Evolutionary conservation across 1,139 yeast genomes (phyloP), one percentile per base, ranked within the genome.

Genomic region (Lodderomyces jiufengensis): DNA sequence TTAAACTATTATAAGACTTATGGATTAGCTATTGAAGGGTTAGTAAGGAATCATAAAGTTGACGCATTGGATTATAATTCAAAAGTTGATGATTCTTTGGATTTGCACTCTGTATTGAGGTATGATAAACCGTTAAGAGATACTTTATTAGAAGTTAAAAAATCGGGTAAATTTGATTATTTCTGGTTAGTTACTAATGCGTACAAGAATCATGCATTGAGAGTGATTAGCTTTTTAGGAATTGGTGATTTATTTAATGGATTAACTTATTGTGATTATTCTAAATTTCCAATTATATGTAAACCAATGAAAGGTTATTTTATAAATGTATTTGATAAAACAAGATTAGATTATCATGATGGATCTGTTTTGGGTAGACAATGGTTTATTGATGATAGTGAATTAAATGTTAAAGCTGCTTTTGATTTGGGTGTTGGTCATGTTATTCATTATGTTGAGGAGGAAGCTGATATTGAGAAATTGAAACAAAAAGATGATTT

Each of bases 111-210:
- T 31, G 84, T 87, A 8, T 67, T 92, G 39, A 57, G 66, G 32
- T 94, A 88, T 33, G 78, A 81, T 49, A 56, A 56, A 10, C 53
- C 59, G 22, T 62, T 83, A 42, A 66, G 92, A 40, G 59, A 69
- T 14, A 59, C 76, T 68, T 59, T 84, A 32, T 40, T 70, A 4
- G 50, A 61, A 4, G 49, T 83, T 44, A 77, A 66, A 45, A 46
- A 62, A 9, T 41, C 59, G 12, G 71, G 39, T 4, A 42, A 59
- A 29, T 61, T 59, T 46, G 74, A 68, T 46, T 49, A 52, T 39
- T 63, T 70, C 41, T 92, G 98, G 98, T 70, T 92, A 32, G 83
- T 88, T 50, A 92, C 98, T 11, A 92, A 92, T 55, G 98, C 98
- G 1, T 92, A 90, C 64, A 80, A 83, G 55, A 86, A 77, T 51